Base-by-base conservation (phyloP, 345 rosid species). In the Ceriops tagal region DNA sequence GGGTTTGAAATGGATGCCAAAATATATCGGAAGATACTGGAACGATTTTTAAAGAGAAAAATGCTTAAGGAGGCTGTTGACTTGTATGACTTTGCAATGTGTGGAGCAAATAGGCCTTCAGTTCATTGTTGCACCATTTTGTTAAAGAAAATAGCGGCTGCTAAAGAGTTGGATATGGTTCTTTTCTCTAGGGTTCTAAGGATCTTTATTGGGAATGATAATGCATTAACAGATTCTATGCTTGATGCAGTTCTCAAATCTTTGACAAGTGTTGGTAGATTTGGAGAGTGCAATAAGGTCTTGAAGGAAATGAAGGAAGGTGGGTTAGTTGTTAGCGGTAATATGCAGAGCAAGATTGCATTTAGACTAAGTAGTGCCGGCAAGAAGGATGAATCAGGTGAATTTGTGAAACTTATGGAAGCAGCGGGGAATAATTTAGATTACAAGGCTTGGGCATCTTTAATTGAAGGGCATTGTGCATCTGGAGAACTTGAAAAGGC, bases 61-160 rank as follows among this genome's bases (percentile, higher is more conserved):
- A 81, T 90, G 93, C 59, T 82, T 15, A 77, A 80, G 79, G 99
- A 96, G 31, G 86, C 91, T 49, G 96, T 92, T 39, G 86, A 81
- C 34, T 81, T 90, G 73, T 92, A 87, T 57, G 96, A 87, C 72
- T 75, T 84, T 80, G 93, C 92, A 24, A 80, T 89, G 97, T 76
- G 66, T 55, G 85, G 89, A 80, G 69, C 77, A 37, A 73, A 82
- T 79, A 86, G 79, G 75, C 99, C 93, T 30, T 79, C 88, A 18
- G 72, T 30, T 28, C 67, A 68, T 47, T 82, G 84, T 67, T 84
- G 84, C 71, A 73, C 81, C 39, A 79, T 84, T 82, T 75, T 95
- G 70, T 79, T 95, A 75, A 86, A 79, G 83, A 90, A 86, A 80
- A 81, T 90, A 73, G 86, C 65, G 9, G 88, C 82, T 15, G 77